phyloP scores from a whole-genome alignment of 345 rosid species.

The Heritiera littoralis region DNA sequence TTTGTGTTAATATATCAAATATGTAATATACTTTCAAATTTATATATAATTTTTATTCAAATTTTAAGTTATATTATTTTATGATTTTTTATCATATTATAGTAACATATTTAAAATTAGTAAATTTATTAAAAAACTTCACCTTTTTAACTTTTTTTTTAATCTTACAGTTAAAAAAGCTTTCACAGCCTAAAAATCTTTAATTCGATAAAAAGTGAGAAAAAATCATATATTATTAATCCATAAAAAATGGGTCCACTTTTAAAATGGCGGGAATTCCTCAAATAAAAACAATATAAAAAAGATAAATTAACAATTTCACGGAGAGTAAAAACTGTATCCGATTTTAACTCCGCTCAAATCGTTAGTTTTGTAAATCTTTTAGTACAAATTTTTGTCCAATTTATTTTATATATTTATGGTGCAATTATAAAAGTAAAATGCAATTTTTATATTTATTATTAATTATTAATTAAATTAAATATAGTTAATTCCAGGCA shows the following conservation, averaged over 20 bases:
- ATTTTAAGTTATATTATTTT: no score
- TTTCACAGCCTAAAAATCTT: neutral
- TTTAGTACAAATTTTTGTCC: no score
- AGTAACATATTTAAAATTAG: no score
- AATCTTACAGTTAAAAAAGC: neutral
- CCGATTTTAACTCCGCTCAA: no score
- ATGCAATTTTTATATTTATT: neutral
- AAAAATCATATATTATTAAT: no score
- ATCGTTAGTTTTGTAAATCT: no score
- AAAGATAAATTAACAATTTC: neutral
- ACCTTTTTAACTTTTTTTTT: neutral
- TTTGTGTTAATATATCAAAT: no score
- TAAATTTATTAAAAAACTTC: neutral
- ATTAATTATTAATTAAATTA: no score
- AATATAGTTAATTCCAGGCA: slow-evolving; percentile 14
- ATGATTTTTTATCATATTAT: no score
- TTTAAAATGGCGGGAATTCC: slow-evolving; percentile 19
- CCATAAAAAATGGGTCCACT: neutral
- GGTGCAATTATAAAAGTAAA: neutral
- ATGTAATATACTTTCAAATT: no score
- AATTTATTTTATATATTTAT: neutral
- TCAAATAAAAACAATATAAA: neutral
- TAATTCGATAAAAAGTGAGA: neutral
- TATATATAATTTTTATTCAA: no score
- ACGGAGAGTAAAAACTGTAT: no score